Evolutionary conservation across 768 basidiomycete species (phyloP).

Genomic region (Butyriboletus loyo): DNA sequence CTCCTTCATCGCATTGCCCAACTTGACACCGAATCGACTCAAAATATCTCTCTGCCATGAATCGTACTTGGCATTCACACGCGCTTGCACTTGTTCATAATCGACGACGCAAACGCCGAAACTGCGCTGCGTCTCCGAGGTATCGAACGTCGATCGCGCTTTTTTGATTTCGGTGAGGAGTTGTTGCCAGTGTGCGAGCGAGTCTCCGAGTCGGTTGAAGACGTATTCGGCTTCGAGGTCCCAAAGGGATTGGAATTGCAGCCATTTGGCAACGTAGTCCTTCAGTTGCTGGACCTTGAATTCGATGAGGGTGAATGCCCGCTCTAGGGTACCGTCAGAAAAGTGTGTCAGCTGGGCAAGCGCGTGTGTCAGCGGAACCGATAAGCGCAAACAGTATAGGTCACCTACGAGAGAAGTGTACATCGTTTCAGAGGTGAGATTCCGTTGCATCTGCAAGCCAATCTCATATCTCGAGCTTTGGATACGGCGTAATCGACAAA

Average conservation of each 20-base stretch:
- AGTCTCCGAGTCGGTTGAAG: slow-evolving; percentile 92
- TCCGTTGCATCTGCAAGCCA: slow-evolving; percentile 84
- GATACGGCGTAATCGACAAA: slow-evolving; percentile 83
- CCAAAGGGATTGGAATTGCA: slow-evolving; percentile 99
- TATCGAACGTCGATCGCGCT: slow-evolving; percentile 94
- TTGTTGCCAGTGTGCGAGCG: slow-evolving; percentile 91
- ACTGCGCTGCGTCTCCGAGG: slow-evolving; percentile 85
- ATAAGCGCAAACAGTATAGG: background rate
- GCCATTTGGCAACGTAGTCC: slow-evolving; percentile 95
- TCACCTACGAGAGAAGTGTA: slow-evolving; percentile 77
- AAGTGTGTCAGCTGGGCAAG: slow-evolving; percentile 64
- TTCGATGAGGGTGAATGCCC: slow-evolving; percentile 85
- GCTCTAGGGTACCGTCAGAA: slow-evolving; percentile 67
- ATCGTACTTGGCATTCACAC: slow-evolving; percentile 98
- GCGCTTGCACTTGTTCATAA: slow-evolving; percentile 96
- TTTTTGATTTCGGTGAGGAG: slow-evolving; percentile 96
- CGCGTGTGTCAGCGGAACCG: slow-evolving; percentile 3
- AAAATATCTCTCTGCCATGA: slow-evolving; percentile 96
- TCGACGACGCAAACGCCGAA: slow-evolving; percentile 95
- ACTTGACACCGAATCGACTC: slow-evolving; percentile 86
- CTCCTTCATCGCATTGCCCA: slow-evolving; percentile 96
- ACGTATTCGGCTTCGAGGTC: slow-evolving; percentile 97
- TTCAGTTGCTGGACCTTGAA: slow-evolving; percentile 81
- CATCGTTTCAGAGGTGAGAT: slow-evolving; percentile 60
- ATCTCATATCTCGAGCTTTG: slow-evolving; percentile 98